These are phyloP conservation scores for Salix arbutifolia DNA, from an alignment of 345 rosid species.

Conservation along the genomic window DNA sequence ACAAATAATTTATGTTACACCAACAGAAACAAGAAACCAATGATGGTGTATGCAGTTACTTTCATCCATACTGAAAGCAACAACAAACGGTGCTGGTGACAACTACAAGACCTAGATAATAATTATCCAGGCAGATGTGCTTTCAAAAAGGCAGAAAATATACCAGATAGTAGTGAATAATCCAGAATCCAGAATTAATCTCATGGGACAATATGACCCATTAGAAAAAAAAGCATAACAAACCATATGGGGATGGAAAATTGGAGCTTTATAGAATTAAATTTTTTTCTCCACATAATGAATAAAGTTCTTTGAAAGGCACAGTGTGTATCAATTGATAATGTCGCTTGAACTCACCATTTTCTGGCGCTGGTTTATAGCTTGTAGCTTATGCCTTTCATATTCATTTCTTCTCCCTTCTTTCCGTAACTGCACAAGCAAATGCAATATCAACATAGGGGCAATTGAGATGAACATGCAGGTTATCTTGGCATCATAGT, in stretches of 20 bases:
- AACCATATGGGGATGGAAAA: not conserved
- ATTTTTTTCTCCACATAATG: not conserved
- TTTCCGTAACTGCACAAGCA: constrained; percentile 67
- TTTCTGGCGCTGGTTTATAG: constrained; percentile 95
- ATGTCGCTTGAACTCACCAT: constrained; percentile 44
- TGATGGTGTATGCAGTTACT: not conserved
- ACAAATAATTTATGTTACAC: constrained; percentile 1
- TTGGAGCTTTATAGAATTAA: not conserved
- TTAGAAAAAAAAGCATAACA: not conserved
- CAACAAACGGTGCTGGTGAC: not conserved
- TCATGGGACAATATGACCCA: not conserved
- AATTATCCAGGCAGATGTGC: not conserved
- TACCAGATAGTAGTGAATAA: not conserved
- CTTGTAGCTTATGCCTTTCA: constrained; percentile 96
- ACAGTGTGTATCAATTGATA: not conserved
- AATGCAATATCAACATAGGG: constrained; percentile 8
- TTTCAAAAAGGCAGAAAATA: not conserved
- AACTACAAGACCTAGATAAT: not conserved
- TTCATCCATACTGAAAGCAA: not conserved
- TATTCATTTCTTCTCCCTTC: constrained; percentile 97
- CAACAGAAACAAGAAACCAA: not conserved
- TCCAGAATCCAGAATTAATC: not conserved
- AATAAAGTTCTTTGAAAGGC: not conserved
- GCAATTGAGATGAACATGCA: not conserved
- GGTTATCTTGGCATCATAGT: not conserved